Evolutionary conservation across 257 asterid species (phyloP).

Genomic region (Datura wrightii): DNA sequence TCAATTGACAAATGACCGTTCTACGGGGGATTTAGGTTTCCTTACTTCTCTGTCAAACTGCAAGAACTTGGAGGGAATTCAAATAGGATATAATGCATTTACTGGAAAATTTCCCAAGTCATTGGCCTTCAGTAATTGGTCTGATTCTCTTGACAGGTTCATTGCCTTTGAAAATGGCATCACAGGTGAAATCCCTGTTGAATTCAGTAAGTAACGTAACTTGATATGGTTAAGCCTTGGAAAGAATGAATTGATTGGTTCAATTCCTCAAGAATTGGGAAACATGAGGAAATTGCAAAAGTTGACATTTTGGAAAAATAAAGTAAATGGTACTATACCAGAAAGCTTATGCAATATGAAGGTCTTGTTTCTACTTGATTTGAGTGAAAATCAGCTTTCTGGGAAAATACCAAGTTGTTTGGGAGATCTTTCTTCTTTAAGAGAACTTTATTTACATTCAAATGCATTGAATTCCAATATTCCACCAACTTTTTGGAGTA

Average conservation of each 20-base stretch:
- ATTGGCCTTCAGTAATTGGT: slow-evolving; percentile 31
- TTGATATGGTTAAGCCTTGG: neutral
- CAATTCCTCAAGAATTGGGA: neutral
- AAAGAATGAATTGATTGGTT: slow-evolving; percentile 1
- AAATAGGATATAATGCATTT: neutral
- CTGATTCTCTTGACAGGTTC: neutral
- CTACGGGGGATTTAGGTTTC: slow-evolving; percentile 19
- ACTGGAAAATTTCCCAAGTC: neutral
- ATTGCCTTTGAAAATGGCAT: neutral
- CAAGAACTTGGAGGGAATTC: neutral
- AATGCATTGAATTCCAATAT: slow-evolving; percentile 2
- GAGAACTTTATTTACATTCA: neutral
- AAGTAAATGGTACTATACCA: neutral
- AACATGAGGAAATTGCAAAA: slow-evolving; percentile 22
- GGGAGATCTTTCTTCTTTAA: slow-evolving; percentile 26
- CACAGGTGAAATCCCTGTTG: slow-evolving; percentile 26
- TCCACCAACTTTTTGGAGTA: slow-evolving; percentile 25
- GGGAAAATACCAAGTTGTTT: slow-evolving; percentile 31
- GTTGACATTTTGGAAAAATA: neutral
- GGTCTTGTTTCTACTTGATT: neutral
- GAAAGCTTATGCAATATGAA: neutral
- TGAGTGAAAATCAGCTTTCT: neutral
- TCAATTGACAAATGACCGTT: slow-evolving; percentile 22
- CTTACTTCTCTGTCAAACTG: slow-evolving; percentile 23
- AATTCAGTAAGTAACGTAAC: slow-evolving; percentile 31